phyloP scores from a whole-genome alignment of 2,329 filamentous ascomycete genomes.

The Monilinia polystroma region DNA sequence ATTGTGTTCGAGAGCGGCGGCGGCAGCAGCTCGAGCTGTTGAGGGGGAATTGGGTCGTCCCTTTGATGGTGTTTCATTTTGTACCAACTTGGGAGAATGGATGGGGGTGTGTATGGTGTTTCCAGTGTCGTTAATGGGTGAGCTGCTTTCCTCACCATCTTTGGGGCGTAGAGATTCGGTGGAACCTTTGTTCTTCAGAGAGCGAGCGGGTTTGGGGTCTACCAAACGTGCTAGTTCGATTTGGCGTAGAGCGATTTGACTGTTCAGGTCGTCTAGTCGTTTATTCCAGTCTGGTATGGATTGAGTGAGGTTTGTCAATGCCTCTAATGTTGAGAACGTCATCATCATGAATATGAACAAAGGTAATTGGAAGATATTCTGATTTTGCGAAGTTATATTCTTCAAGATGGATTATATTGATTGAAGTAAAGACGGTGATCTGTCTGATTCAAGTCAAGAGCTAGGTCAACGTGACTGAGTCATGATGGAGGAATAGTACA shows the following conservation, averaged over 20 bases:
- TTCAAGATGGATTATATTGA: not conserved
- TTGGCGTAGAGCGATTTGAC: constrained; percentile 61
- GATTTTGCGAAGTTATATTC: not conserved
- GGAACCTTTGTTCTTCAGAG: constrained; percentile 40
- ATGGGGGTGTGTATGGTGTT: constrained; percentile 28
- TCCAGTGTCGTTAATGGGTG: constrained; percentile 24
- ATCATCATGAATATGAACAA: constrained; percentile 24
- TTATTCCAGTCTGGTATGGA: constrained; percentile 61
- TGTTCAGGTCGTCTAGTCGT: constrained; percentile 59
- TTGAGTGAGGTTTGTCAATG: constrained; percentile 53
- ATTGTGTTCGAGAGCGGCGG: constrained; percentile 24
- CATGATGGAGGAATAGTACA: constrained; percentile 4
- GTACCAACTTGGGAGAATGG: constrained; percentile 28
- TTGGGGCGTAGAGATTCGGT: constrained; percentile 40
- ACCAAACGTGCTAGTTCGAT: constrained; percentile 55
- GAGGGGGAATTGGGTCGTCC: constrained; percentile 29
- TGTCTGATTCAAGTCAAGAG: not conserved
- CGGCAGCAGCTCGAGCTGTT: constrained; percentile 26
- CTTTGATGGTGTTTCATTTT: constrained; percentile 21
- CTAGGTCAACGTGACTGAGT: constrained; percentile 4
- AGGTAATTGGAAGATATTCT: not conserved
- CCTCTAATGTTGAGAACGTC: constrained; percentile 47
- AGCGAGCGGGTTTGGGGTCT: constrained; percentile 41
- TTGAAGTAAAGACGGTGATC: not conserved
- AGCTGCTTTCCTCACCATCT: constrained; percentile 30